A percentile compares a stretch with the other conserved stretches of the same genome.
Evolutionary conservation across 495 filamentous ascomycete genomes (phyloP).

Genomic region (Neurospora intermedia): DNA sequence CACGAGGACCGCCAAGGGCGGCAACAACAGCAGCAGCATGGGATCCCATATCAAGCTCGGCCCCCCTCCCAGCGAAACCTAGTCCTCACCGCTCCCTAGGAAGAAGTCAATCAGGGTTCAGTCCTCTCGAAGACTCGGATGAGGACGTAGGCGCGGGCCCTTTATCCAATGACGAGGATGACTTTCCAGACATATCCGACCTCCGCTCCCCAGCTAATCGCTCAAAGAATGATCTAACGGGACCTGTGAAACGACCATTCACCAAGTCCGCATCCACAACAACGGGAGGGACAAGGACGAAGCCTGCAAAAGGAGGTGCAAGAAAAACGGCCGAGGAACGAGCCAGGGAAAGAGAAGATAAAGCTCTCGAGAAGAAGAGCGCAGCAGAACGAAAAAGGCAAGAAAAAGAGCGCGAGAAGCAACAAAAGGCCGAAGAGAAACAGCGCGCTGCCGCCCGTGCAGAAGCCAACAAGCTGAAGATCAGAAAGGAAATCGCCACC

Average conservation of each 20-base stretch:
- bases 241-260: not conserved
- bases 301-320: constrained; percentile 1
- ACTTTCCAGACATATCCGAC: constrained; percentile 29
- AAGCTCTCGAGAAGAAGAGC: constrained; percentile 19
- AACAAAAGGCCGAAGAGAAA: constrained; percentile 54
- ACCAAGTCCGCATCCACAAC: constrained; percentile 3
- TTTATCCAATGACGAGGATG: constrained; percentile 17
- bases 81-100: constrained; percentile 5
- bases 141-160: constrained; percentile 1
- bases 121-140: constrained; percentile 23
- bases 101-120: constrained; percentile 11
- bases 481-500: constrained; percentile 63
- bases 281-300: constrained; percentile 1
- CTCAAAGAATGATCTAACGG: not conserved
- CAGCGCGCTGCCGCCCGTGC: constrained; percentile 56
- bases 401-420: constrained; percentile 44
- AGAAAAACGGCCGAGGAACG: constrained; percentile 27
- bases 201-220: constrained; percentile 11
- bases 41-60: constrained; percentile 42
- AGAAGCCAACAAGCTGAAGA: constrained; percentile 65
- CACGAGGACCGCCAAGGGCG: not conserved
- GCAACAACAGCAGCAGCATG: constrained; percentile 18
- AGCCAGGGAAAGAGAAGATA: constrained; percentile 24
- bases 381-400: constrained; percentile 32
- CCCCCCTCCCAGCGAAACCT: constrained; percentile 17